Percentiles rank a stretch among this genome's conserved stretches.
Evolutionary conservation across 148 eudicot species (phyloP).

Genomic region (Suaeda aralocaspica): DNA sequence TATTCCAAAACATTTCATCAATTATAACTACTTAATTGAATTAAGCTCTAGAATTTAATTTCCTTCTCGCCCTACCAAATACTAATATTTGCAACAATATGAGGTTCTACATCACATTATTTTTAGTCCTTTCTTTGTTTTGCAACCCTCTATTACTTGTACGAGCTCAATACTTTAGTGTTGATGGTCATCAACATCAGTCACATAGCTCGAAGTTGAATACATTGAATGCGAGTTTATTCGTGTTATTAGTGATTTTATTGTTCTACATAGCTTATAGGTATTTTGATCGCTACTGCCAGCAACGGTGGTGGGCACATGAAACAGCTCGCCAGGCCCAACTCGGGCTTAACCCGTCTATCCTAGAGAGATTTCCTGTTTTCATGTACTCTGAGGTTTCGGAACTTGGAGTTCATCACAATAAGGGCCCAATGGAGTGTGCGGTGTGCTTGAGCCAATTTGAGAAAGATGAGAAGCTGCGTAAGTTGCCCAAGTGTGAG

Average conservation of each 20-base stretch:
- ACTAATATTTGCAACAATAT: no score
- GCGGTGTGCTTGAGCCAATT: constrained; percentile 35
- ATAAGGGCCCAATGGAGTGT: constrained; percentile 22
- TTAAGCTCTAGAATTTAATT: no score
- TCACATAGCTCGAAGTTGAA: not conserved
- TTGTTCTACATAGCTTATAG: not conserved
- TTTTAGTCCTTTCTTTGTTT: not conserved
- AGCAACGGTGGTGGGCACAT: not conserved
- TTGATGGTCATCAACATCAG: not conserved
- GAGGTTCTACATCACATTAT: not conserved
- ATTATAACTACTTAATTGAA: no score
- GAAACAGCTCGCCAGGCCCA: not conserved
- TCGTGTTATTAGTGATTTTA: not conserved
- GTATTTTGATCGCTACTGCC: not conserved
- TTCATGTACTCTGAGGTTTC: constrained; percentile 23
- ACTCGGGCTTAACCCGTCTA: constrained; percentile 26
- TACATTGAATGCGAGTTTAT: not conserved
- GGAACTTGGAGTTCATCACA: constrained; percentile 18
- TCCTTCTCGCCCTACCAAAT: no score
- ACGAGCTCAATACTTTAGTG: not conserved
- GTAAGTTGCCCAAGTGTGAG: constrained; percentile 34
- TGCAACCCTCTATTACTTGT: not conserved
- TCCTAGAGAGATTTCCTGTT: constrained; percentile 26
- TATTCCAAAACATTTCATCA: no score
- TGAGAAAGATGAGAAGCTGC: constrained; percentile 26